Percentiles rank a stretch among this genome's conserved stretches.
Evolutionary conservation across 306 rosid genomes (phyloP).

Genomic region (Rubus idaeus): DNA sequence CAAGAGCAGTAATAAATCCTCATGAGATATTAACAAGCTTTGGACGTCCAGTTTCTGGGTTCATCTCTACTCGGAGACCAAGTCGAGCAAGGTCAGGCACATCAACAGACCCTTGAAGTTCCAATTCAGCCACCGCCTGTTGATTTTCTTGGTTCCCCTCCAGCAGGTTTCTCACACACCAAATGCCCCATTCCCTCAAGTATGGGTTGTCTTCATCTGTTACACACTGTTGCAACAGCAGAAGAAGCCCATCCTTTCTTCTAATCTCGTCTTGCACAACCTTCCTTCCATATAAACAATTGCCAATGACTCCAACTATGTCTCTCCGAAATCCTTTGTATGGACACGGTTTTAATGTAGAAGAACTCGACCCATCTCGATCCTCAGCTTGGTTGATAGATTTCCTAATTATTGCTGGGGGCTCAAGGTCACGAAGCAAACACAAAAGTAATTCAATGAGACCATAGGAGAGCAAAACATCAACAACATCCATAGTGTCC

Average conservation of each 20-base stretch:
- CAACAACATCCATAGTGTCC: constrained; percentile 42
- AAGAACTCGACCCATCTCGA: constrained; percentile 25
- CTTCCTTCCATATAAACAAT: constrained; percentile 61
- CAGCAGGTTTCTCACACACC: constrained; percentile 71
- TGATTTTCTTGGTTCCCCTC: constrained; percentile 72
- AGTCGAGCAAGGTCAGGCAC: constrained; percentile 61
- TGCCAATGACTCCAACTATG: constrained; percentile 64
- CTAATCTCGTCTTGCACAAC: constrained; percentile 64
- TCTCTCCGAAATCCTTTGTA: constrained; percentile 81
- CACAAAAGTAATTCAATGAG: constrained; percentile 50
- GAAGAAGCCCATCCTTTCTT: constrained; percentile 52
- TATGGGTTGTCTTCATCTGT: constrained; percentile 78
- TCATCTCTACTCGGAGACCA: constrained; percentile 76
- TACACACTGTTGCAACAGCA: constrained; percentile 82
- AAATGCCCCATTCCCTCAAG: constrained; percentile 88
- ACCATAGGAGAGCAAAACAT: constrained; percentile 49
- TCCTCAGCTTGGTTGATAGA: constrained; percentile 45
- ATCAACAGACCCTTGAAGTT: constrained; percentile 67
- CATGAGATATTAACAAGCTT: constrained; percentile 63
- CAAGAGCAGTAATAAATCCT: neutral
- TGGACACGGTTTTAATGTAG: constrained; percentile 45
- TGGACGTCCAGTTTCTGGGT: constrained; percentile 56
- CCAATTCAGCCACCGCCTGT: constrained; percentile 62
- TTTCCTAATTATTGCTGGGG: constrained; percentile 62
- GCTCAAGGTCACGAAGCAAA: constrained; percentile 68